These are phyloP conservation scores for Vigna radiata DNA, from an alignment of 306 rosid genomes.

Conservation along the genomic window DNA sequence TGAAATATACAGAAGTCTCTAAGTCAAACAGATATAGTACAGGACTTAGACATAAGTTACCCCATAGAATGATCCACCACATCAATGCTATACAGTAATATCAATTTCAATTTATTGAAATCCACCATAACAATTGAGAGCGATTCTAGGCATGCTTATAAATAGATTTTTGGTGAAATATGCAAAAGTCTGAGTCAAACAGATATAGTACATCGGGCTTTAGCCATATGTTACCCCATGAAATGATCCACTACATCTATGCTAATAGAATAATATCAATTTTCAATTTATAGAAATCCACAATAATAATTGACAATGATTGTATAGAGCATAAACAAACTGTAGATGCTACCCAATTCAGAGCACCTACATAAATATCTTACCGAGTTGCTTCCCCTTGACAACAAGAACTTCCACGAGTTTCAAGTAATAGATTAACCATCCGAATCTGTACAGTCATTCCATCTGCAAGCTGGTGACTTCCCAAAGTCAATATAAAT, in stretches of 20 bases:
- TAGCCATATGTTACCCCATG: conserved; percentile 24
- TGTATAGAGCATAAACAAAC: conserved; percentile 20
- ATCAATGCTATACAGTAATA: conserved; percentile 16
- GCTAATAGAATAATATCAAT: conserved; percentile 11
- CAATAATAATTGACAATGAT: conserved; percentile 22
- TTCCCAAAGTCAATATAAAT: conserved; percentile 44
- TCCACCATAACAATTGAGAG: conserved; percentile 10
- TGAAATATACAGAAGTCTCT: conserved; percentile 13
- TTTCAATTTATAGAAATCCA: conserved; percentile 37
- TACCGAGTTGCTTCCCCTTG: conserved; percentile 90
- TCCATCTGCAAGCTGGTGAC: conserved; percentile 92
- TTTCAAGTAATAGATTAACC: conserved; percentile 91
- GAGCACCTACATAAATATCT: conserved; percentile 39
- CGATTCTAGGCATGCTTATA: conserved; percentile 31
- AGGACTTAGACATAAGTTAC: conserved; percentile 25
- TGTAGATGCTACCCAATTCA: conserved; percentile 25
- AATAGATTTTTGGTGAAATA: conserved; percentile 22
- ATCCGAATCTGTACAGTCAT: conserved; percentile 88
- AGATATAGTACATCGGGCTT: conserved; percentile 20
- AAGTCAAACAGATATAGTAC: conserved; percentile 29
- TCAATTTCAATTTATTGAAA: conserved; percentile 36
- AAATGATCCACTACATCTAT: conserved; percentile 19
- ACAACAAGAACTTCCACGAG: conserved; percentile 72
- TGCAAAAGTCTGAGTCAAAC: conserved; percentile 26
- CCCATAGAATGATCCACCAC: conserved; percentile 15